phyloP scores from a whole-genome alignment of 306 rosid species.

The Lathyrus aphaca region DNA sequence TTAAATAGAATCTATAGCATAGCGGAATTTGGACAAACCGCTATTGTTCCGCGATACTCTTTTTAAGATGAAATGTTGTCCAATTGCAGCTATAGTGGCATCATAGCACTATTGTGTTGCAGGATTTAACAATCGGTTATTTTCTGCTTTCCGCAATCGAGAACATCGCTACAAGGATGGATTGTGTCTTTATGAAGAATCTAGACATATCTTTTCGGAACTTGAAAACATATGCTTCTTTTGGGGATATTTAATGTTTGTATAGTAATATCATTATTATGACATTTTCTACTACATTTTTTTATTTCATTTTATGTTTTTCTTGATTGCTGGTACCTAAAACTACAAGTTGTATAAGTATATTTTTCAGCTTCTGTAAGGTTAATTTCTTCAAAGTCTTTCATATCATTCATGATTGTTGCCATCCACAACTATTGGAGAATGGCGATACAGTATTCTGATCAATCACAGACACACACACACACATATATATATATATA shows the following conservation, averaged over 20 bases:
- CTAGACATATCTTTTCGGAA: neutral
- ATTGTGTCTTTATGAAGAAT: slow-evolving; percentile 1
- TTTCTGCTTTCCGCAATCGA: no score
- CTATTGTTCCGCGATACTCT: no score
- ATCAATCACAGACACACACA: neutral
- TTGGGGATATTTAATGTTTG: slow-evolving; percentile 8
- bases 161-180: no score
- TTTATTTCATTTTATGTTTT: neutral
- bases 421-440: neutral
- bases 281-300: neutral
- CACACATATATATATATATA: no score
- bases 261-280: neutral
- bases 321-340: neutral
- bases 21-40: no score
- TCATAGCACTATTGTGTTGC: no score
- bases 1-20: no score
- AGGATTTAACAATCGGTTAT: no score
- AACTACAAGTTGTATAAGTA: neutral
- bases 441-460: neutral
- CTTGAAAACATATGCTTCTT: slow-evolving; percentile 5
- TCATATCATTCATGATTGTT: slow-evolving; percentile 13
- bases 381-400: slow-evolving; percentile 21
- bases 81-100: no score
- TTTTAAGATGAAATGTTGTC: no score
- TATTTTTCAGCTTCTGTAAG: slow-evolving; percentile 16